Percentiles rank a stretch among this genome's conserved stretches.
phyloP scores from a whole-genome alignment of 2,329 filamentous ascomycete genomes.

The Didymella pinodella region DNA sequence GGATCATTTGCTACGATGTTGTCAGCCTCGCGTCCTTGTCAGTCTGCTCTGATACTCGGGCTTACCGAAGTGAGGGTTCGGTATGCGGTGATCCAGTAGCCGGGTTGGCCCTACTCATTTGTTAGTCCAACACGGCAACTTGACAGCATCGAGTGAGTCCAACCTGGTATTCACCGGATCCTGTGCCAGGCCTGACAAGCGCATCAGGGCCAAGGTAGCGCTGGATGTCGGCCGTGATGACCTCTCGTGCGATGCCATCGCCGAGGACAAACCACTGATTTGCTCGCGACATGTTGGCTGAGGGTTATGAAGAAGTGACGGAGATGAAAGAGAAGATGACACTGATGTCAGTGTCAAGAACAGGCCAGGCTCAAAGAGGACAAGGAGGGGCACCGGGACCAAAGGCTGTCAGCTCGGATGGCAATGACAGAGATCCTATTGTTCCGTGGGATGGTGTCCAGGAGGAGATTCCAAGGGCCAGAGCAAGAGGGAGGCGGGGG shows the following conservation, averaged over 20 bases:
- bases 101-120: conserved; percentile 50
- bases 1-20: conserved; percentile 56
- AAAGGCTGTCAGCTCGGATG: conserved; percentile 40
- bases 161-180: conserved; percentile 57
- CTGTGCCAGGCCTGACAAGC: conserved; percentile 57
- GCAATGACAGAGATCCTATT: conserved; percentile 34
- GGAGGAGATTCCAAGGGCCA: conserved; percentile 35
- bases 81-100: conserved; percentile 62
- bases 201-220: conserved; percentile 61
- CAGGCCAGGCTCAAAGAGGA: conserved; percentile 44
- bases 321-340: conserved; percentile 44
- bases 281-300: conserved; percentile 45
- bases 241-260: conserved; percentile 60
- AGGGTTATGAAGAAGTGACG: conserved; percentile 30
- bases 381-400: conserved; percentile 43
- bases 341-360: conserved; percentile 48
- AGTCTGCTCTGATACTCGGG: conserved; percentile 1
- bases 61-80: conserved; percentile 60
- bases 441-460: conserved; percentile 27
- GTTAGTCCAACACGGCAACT: conserved; percentile 27
- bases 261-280: conserved; percentile 60
- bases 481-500: conserved; percentile 43
- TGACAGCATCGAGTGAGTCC: conserved; percentile 32
- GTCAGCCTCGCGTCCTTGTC: conserved; percentile 28
- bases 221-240: conserved; percentile 62